Base-by-base conservation (phyloP, 169 alveolate species). In the Perkinsus chesapeaki region DNA sequence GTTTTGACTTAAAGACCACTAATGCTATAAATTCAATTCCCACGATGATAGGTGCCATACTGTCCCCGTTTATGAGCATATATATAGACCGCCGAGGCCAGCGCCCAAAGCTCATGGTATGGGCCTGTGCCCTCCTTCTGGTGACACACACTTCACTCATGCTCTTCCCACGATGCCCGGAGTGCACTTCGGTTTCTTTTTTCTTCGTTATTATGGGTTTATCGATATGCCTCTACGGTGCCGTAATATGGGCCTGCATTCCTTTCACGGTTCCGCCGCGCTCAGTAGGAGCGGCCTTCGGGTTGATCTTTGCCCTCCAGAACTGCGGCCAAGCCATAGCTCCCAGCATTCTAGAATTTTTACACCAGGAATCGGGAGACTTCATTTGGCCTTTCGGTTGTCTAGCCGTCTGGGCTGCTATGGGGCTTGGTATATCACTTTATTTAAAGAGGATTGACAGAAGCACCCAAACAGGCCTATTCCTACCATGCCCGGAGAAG, bases 251-350 rank as follows among this genome's bases (percentile, higher is more conserved):
- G 93, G 91, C 91, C 0, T 91, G 93, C 91, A 91, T 91, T 36
- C 93, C 93, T 0, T 48, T 91, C 27, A 73, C 73, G 37, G 91
- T 47, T 34, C 48, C 37, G 39, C 95, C 96, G n/a, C 94, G 93
- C 34, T 93, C 95, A 23, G 97, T 96, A 0, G 98, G 98, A 39
- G 93, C 98, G 48, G 98, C 98, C 38, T 96, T 96, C 92, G 98
- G 98, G 91, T 91, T 97, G 39, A 95, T 95, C 0, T 96, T 96
- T 10, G 96, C 97, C 39, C 93, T 96, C 12, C 94, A 96, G 93
- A 97, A 97, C 92, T 94, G 93, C 47, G 98, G 97, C 0, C 91
- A 96, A 48, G 96, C 96, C 39, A n/a, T 96, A 23, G 96, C 95
- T 27, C 98, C 98, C 12, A 12, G 37, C 3, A 60, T 60, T 31